phyloP scores from a whole-genome alignment of 345 rosid genomes.

The Corymbia maculata region DNA sequence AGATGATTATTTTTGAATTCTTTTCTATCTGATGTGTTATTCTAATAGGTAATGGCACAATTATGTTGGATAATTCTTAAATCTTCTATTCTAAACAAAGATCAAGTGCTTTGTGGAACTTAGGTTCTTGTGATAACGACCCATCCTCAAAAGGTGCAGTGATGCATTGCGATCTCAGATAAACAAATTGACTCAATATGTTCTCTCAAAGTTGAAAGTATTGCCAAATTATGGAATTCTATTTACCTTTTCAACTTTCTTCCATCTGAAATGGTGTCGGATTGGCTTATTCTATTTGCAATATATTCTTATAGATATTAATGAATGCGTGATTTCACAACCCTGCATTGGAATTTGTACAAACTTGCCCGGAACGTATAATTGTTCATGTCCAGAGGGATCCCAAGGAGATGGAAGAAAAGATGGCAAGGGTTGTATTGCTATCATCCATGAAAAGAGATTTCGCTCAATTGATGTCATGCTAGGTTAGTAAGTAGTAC shows the following conservation, averaged over 20 bases:
- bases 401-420: conserved; percentile 11
- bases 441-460: not conserved
- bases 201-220: too few relatives aligned
- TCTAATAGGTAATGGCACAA: not conserved
- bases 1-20: not conserved
- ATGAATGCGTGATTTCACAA: conserved; percentile 1
- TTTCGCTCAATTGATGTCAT: not conserved
- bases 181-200: too few relatives aligned
- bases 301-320: not conserved
- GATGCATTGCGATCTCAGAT: too few relatives aligned
- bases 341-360: not conserved
- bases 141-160: too few relatives aligned
- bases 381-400: conserved; percentile 18
- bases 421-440: not conserved
- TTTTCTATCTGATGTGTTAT: not conserved
- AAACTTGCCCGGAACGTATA: conserved; percentile 2
- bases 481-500: not conserved
- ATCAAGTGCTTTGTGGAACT: too few relatives aligned
- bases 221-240: not conserved
- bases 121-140: too few relatives aligned
- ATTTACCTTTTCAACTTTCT: not conserved
- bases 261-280: not conserved
- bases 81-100: too few relatives aligned
- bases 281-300: not conserved
- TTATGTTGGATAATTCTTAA: too few relatives aligned